Evolutionary conservation across 1,284 basidiomycete genomes (phyloP).

Genomic region (Trametes sp.): DNA sequence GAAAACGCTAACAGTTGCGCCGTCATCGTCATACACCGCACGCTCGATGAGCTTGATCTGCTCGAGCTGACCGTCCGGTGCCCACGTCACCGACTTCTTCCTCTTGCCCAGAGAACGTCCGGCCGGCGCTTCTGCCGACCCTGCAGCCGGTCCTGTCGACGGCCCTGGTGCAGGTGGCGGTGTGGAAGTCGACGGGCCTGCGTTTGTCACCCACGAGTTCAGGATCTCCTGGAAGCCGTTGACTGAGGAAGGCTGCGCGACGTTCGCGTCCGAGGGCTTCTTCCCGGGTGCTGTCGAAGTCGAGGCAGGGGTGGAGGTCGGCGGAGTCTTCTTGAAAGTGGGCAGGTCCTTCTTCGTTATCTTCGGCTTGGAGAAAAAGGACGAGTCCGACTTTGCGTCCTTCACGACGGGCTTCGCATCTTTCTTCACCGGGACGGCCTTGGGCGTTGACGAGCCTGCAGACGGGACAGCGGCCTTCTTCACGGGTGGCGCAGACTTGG

Average conservation of each 20-base stretch:
- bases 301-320: constrained; percentile 47
- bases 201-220: constrained; percentile 69
- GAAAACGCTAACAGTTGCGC: constrained; percentile 73
- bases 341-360: constrained; percentile 77
- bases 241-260: constrained; percentile 78
- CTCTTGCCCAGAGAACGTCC: constrained; percentile 53
- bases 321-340: constrained; percentile 71
- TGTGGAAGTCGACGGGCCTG: constrained; percentile 55
- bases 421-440: constrained; percentile 45
- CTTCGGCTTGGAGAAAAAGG: constrained; percentile 85
- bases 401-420: constrained; percentile 51
- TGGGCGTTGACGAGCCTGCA: constrained; percentile 44
- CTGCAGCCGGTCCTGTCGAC: constrained; percentile 45
- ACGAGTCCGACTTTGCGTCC: constrained; percentile 82
- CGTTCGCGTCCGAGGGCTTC: constrained; percentile 61
- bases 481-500: constrained; percentile 60
- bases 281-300: constrained; percentile 45
- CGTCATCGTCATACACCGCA: constrained; percentile 86
- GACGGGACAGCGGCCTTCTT: constrained; percentile 69
- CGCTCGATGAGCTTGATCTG: constrained; percentile 79
- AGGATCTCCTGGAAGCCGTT: constrained; percentile 84
- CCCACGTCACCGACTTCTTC: constrained; percentile 81
- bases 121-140: constrained; percentile 38
- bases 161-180: constrained; percentile 43
- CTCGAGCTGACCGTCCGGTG: constrained; percentile 73